Evolutionary conservation across 2,329 filamentous ascomycete genomes (phyloP), one percentile per base, ranked within the genome.

Genomic region (Penicillium sp.): DNA sequence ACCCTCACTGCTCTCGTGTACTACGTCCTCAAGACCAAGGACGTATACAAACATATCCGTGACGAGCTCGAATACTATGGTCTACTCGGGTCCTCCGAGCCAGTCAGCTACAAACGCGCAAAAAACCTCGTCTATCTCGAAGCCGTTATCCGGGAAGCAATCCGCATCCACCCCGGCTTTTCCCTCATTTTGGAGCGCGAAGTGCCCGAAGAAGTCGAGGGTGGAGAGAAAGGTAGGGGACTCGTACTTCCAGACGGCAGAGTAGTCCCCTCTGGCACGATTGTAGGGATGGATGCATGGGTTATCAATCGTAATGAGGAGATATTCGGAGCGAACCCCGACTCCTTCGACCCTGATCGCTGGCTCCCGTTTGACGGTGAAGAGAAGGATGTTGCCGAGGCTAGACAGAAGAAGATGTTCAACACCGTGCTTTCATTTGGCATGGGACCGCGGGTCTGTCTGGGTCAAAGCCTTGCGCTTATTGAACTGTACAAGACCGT

Each of bases 1-100:
- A 65, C 63, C 1, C 59, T 74, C 14, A 63, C 65, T n/a, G 62
- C 66, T 1, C 60, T 70, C 2, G 58, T 74, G 6, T 72, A 70
- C 59, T 63, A 69, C 38, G 52, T 73, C 3, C 56, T 67, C 7
- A 63, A 64, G n/a, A 51, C 68, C 48, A 63, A 67, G 1, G n/a
- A 54, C 0, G 59, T 63, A 3, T 46, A 68, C 30, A 47, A 52
- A 2, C 65, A 59, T n/a, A 59, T 75, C 1, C 58, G 64, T n/a
- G 52, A 52, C 1, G 67, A 70, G 45, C 62, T 67, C 2, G 45
- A 60, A 6, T 28, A 28, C 2, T 62, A 62, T 11, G 30, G 60
- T 20, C 40, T 67, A 18, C 48, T 42, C 35, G 45, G 45, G 7
- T 7, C 6, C 16, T 23, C 47, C 6, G 40, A 61, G 2, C 62